Evolutionary conservation across 1,284 basidiomycete genomes (phyloP).

Genomic region (Chondrostereum purpureum): DNA sequence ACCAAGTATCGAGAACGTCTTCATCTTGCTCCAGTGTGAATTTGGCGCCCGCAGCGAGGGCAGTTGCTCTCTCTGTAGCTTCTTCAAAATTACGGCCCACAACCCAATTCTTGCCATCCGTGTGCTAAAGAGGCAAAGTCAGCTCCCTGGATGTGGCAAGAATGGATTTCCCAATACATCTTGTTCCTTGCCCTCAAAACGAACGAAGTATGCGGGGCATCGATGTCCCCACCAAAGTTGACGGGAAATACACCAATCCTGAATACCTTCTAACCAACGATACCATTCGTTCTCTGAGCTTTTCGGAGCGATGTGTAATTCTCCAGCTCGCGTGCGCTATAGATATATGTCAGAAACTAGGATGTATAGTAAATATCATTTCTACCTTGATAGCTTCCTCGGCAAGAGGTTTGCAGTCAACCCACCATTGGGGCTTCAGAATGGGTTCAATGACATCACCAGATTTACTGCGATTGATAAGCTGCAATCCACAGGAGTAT

Average conservation of each 20-base stretch:
- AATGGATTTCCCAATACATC: too few relatives aligned
- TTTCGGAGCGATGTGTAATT: conserved; percentile 80
- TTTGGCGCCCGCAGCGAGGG: conserved; percentile 62
- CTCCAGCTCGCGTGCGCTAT: conserved; percentile 82
- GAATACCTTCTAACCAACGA: conserved; percentile 92
- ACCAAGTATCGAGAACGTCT: conserved; percentile 99
- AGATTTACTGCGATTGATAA: conserved; percentile 77
- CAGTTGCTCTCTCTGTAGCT: conserved; percentile 73
- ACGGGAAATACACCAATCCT: conserved; percentile 99
- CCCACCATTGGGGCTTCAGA: conserved; percentile 99
- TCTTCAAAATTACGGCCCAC: conserved; percentile 81
- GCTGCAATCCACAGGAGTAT: conserved; percentile 15
- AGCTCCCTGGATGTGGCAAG: not conserved
- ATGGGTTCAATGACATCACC: conserved; percentile 96
- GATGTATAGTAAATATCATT: not conserved
- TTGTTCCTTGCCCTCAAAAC: conserved; percentile 73
- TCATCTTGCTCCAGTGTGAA: conserved; percentile 92
- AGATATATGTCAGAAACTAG: not conserved
- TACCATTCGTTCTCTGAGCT: conserved; percentile 93
- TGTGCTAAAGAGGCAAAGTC: conserved; percentile 34
- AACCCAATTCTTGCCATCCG: conserved; percentile 84
- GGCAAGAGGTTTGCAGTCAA: conserved; percentile 88
- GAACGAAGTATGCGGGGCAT: conserved; percentile 91
- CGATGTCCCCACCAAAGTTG: conserved; percentile 99
- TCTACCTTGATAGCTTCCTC: conserved; percentile 81